Evolutionary conservation across 768 basidiomycete genomes (phyloP).

Genomic region (Lentinula detonsa): DNA sequence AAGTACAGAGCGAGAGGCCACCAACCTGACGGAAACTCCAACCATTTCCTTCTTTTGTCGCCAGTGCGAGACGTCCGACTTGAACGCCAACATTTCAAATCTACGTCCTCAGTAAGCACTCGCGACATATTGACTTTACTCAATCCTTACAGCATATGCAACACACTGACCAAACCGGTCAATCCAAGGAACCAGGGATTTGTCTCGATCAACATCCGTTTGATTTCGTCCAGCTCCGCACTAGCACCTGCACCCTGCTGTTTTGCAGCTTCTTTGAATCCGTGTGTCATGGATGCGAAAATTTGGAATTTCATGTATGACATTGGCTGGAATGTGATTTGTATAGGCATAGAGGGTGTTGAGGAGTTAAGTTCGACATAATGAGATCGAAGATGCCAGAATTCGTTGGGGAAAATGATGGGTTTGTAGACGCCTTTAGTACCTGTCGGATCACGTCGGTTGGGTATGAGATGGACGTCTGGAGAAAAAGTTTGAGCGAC

Average conservation of each 20-base stretch:
- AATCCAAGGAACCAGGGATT: slow-evolving; percentile 84
- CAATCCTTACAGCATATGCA: slow-evolving; percentile 75
- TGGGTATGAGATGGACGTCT: slow-evolving; percentile 64
- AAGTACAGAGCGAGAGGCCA: neutral
- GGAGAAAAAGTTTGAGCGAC: slow-evolving; percentile 6
- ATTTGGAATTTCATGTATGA: slow-evolving; percentile 84
- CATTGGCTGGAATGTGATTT: slow-evolving; percentile 81
- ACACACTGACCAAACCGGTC: slow-evolving; percentile 77
- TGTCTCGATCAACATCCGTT: slow-evolving; percentile 87
- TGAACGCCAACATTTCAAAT: slow-evolving; percentile 96
- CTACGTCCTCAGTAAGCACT: slow-evolving; percentile 27
- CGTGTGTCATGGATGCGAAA: slow-evolving; percentile 76
- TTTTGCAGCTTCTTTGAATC: slow-evolving; percentile 84
- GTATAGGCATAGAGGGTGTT: slow-evolving; percentile 70
- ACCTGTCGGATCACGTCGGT: slow-evolving; percentile 57
- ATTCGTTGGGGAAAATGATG: slow-evolving; percentile 89
- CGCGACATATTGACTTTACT: neutral
- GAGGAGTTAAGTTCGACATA: slow-evolving; percentile 84
- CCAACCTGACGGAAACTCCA: slow-evolving; percentile 86
- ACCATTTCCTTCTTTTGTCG: slow-evolving; percentile 90
- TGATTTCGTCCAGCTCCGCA: slow-evolving; percentile 90
- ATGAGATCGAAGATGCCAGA: slow-evolving; percentile 85
- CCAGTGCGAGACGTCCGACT: slow-evolving; percentile 94
- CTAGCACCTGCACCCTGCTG: slow-evolving; percentile 55
- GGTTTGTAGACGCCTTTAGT: slow-evolving; percentile 76